These are phyloP conservation scores for Stentor coeruleus DNA, from an alignment of 73 alveolate species.

Conservation along the genomic window DNA sequence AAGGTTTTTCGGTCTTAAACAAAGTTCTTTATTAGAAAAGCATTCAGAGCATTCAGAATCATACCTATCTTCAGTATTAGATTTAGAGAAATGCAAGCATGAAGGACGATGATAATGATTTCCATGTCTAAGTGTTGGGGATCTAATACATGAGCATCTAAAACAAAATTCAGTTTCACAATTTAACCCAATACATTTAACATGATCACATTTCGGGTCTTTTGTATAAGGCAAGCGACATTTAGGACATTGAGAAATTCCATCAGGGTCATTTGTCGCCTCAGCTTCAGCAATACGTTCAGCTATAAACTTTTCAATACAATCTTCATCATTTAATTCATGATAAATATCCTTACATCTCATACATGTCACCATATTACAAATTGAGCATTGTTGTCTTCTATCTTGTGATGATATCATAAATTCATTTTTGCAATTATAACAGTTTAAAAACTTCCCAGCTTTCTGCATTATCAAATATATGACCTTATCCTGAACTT, in stretches of 20 bases:
- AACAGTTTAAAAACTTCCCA: too few relatives aligned
- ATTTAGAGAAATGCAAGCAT: not conserved
- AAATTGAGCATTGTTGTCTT: too few relatives aligned
- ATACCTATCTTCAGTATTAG: not conserved
- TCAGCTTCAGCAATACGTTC: not conserved
- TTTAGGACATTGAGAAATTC: constrained; percentile 3
- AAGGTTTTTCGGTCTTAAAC: not conserved
- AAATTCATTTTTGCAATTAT: too few relatives aligned
- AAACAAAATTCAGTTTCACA: constrained; percentile 27
- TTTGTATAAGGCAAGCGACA: not conserved
- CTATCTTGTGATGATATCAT: too few relatives aligned
- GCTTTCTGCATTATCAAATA: too few relatives aligned
- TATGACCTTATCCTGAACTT: too few relatives aligned
- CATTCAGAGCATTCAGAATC: constrained; percentile 19
- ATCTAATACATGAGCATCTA: constrained; percentile 24
- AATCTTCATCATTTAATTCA: not conserved
- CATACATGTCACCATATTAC: too few relatives aligned
- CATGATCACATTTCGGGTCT: constrained; percentile 20
- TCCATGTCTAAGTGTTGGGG: not conserved
- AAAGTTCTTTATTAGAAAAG: not conserved
- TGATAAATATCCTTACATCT: too few relatives aligned
- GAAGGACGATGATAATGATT: constrained; percentile 25
- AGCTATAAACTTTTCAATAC: not conserved
- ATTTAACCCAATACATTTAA: not conserved
- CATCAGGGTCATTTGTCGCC: not conserved